These are phyloP conservation scores for Alloascoidea hylecoeti DNA, from an alignment of 805 yeast genomes.

Conservation along the genomic window DNA sequence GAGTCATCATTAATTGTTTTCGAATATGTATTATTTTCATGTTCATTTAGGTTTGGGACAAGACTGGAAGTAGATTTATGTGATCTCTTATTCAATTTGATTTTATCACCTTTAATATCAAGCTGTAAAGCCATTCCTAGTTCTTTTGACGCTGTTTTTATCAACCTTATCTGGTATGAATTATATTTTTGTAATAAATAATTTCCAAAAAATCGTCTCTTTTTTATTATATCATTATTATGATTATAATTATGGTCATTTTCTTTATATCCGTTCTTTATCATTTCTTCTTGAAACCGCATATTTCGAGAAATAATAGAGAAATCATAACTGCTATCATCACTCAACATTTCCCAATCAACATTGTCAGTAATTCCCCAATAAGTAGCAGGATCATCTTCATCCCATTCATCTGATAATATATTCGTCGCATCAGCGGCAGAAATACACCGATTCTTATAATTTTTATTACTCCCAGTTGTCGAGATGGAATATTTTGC, in stretches of 20 bases:
- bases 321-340: neutral
- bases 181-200: neutral
- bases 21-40: too few relatives aligned
- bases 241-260: too few relatives aligned
- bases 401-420: neutral
- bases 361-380: conserved; percentile 1
- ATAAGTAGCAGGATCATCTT: neutral
- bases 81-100: neutral
- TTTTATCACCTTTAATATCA: neutral
- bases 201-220: neutral
- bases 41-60: too few relatives aligned
- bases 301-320: neutral
- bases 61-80: too few relatives aligned
- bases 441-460: too few relatives aligned
- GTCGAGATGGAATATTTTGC: neutral
- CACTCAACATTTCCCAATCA: neutral
- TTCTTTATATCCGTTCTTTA: neutral
- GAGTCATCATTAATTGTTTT: too few relatives aligned
- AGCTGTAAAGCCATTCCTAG: neutral
- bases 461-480: too few relatives aligned
- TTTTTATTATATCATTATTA: neutral
- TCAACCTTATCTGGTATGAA: neutral
- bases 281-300: neutral
- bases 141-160: neutral
- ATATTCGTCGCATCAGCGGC: neutral